phyloP scores from a whole-genome alignment of 352 stramenopile species.

The Globisporangium lucens region DNA sequence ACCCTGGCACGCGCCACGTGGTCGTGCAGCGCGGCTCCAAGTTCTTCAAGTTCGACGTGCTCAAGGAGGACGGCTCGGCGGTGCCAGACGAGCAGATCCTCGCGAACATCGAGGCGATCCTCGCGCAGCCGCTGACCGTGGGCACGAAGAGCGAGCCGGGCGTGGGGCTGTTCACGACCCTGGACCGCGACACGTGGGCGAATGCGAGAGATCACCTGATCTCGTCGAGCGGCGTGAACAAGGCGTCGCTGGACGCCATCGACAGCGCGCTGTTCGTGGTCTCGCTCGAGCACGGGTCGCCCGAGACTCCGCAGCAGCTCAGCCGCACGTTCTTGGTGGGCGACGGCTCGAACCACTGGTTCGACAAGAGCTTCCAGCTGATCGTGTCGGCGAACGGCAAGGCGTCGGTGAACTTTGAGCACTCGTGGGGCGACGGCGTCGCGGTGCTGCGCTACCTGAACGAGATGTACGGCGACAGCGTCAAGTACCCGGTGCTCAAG shows the following conservation, averaged over 20 bases:
- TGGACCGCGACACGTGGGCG: constrained; percentile 84
- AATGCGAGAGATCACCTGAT: constrained; percentile 59
- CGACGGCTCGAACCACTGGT: constrained; percentile 88
- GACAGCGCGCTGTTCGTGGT: constrained; percentile 87
- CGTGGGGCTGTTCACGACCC: constrained; percentile 75
- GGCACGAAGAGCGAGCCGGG: constrained; percentile 38
- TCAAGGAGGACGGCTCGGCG: constrained; percentile 53
- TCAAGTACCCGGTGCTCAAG: constrained; percentile 69
- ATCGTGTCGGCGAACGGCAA: constrained; percentile 81
- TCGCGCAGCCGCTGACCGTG: constrained; percentile 50
- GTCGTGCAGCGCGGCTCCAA: constrained; percentile 84
- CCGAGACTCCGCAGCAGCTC: constrained; percentile 50
- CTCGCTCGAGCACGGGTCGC: constrained; percentile 68
- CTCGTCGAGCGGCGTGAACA: constrained; percentile 49
- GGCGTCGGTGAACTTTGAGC: constrained; percentile 88
- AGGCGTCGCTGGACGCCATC: constrained; percentile 71
- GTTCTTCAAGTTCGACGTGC: constrained; percentile 87
- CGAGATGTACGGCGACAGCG: constrained; percentile 80
- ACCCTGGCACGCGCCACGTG: constrained; percentile 62
- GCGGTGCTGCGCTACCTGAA: constrained; percentile 88
- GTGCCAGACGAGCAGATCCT: constrained; percentile 79
- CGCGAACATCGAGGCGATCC: constrained; percentile 81
- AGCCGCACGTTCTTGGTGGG: constrained; percentile 80
- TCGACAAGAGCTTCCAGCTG: constrained; percentile 92
- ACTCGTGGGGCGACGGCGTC: constrained; percentile 88